phyloP scores from a whole-genome alignment of 1,139 yeast genomes.

The Debaryomyces robertsiae region DNA sequence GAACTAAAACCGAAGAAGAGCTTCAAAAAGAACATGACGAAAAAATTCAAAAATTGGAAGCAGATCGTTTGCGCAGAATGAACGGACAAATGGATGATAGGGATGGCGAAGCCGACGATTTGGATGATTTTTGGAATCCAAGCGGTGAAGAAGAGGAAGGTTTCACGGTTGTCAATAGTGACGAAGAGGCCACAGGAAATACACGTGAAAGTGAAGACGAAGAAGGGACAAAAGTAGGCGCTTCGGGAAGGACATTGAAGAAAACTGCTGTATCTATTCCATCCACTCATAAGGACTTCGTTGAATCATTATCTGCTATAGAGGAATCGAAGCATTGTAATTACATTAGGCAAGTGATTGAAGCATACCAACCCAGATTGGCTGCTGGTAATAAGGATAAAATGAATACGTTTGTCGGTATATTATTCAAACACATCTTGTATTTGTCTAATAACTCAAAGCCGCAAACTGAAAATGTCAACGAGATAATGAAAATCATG shows the following conservation, averaged over 20 bases:
- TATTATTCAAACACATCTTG: constrained; percentile 65
- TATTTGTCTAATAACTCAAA: constrained; percentile 42
- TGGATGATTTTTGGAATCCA: constrained; percentile 60
- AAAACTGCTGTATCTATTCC: constrained; percentile 54
- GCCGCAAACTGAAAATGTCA: constrained; percentile 24
- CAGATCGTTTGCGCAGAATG: constrained; percentile 83
- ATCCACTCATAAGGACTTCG: constrained; percentile 52
- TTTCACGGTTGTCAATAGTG: constrained; percentile 23
- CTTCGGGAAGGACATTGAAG: constrained; percentile 8
- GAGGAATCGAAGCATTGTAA: constrained; percentile 31
- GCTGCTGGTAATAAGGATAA: constrained; percentile 82
- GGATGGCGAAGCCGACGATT: constrained; percentile 68
- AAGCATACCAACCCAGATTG: constrained; percentile 70
- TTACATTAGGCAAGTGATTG: constrained; percentile 58
- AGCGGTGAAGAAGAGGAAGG: constrained; percentile 50
- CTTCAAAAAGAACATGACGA: constrained; percentile 67
- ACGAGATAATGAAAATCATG: constrained; percentile 51
- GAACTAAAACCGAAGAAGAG: constrained; percentile 93
- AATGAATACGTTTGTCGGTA: constrained; percentile 63
- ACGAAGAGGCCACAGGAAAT: constrained; percentile 20
- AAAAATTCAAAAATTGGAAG: constrained; percentile 68
- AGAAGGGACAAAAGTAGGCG: constrained; percentile 13
- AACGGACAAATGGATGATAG: constrained; percentile 59
- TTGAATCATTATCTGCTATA: constrained; percentile 33
- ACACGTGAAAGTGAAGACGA: constrained; percentile 18